A percentile compares a stretch with the other conserved stretches of the same genome.
Evolutionary conservation across 495 filamentous ascomycete genomes (phyloP).

Genomic region (Neurospora tetraspora): DNA sequence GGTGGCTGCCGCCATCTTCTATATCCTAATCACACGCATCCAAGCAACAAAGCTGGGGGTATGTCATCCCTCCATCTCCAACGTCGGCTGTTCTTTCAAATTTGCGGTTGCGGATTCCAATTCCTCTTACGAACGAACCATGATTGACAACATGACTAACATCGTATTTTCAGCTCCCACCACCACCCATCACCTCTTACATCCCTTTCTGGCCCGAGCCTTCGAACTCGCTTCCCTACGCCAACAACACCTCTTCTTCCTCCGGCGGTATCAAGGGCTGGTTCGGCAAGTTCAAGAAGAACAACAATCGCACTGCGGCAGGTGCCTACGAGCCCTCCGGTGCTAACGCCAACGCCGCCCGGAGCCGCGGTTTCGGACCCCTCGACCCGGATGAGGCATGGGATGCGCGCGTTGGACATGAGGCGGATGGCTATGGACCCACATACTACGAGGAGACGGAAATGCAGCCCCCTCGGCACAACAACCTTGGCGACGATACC

Average conservation of each 20-base stretch:
- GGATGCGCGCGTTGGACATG: constrained; percentile 54
- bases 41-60: constrained; percentile 53
- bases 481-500: neutral
- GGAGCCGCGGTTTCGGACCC: constrained; percentile 32
- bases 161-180: constrained; percentile 36
- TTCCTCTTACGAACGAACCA: neutral
- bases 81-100: no score
- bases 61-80: constrained; percentile 16
- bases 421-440: constrained; percentile 44
- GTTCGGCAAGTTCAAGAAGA: constrained; percentile 42
- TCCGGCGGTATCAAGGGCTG: constrained; percentile 50
- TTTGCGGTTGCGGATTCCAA: neutral
- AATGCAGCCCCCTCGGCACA: constrained; percentile 23
- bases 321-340: constrained; percentile 51
- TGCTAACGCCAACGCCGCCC: constrained; percentile 10
- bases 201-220: constrained; percentile 37
- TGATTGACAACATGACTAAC: constrained; percentile 1
- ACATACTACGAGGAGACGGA: constrained; percentile 58
- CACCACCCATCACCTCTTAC: constrained; percentile 53
- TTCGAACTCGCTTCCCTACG: constrained; percentile 24
- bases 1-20: constrained; percentile 33
- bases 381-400: constrained; percentile 67
- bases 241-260: constrained; percentile 34
- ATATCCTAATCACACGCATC: constrained; percentile 46
- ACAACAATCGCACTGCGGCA: constrained; percentile 44